These are phyloP conservation scores for Tephrocybe sp. DNA, from an alignment of 768 basidiomycete genomes.

Conservation along the genomic window DNA sequence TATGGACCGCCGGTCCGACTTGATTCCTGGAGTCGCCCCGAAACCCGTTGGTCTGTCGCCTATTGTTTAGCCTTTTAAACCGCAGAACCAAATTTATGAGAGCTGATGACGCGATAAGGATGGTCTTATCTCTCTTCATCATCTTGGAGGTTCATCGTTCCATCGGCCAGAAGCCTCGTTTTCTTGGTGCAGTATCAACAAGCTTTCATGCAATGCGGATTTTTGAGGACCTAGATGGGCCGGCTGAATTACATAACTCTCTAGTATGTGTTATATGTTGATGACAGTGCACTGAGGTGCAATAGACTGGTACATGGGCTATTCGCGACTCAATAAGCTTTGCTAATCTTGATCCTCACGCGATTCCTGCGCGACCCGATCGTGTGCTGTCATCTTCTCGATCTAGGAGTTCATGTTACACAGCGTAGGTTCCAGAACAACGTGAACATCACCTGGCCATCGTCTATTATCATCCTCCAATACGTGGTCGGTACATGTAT, in stretches of 20 bases:
- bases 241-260: no score
- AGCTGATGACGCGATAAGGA: not conserved
- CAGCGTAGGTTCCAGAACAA: no score
- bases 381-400: conserved; percentile 4
- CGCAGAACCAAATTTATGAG: no score
- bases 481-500: not conserved
- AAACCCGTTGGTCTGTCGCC: not conserved
- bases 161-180: not conserved
- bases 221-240: no score
- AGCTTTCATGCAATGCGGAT: no score
- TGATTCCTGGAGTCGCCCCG: no score
- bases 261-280: no score
- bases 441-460: not conserved
- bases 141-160: not conserved
- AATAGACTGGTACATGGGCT: no score
- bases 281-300: no score
- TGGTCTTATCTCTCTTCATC: conserved; percentile 2
- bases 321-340: no score
- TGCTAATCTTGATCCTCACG: not conserved
- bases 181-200: not conserved
- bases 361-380: not conserved
- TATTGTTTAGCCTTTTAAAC: not conserved
- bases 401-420: not conserved
- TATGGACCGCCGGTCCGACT: no score
- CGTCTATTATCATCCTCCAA: conserved; percentile 2